Evolutionary conservation across 129 eudicot genomes (phyloP).

Genomic region (Ambrosia artemisiifolia): DNA sequence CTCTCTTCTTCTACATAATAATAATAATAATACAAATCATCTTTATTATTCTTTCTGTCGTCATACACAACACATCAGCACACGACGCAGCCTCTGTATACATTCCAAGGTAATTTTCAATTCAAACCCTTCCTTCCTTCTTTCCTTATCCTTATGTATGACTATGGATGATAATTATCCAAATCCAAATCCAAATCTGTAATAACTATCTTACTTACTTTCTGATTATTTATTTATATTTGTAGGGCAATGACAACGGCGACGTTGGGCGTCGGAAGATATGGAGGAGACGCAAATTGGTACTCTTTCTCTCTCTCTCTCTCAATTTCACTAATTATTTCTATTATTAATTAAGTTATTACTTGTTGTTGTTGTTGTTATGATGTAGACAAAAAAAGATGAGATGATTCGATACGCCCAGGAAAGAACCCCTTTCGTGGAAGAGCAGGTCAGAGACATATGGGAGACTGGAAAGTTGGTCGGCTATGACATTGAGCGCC

Average conservation of each 20-base stretch:
- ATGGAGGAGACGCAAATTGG: slow-evolving; percentile 91
- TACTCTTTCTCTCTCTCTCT: slow-evolving; percentile 24
- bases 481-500: slow-evolving; percentile 67
- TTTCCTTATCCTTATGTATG: too few relatives aligned
- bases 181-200: too few relatives aligned
- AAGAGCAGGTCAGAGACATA: slow-evolving; percentile 85
- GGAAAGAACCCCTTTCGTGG: slow-evolving; percentile 84
- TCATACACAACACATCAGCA: too few relatives aligned
- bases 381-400: slow-evolving; percentile 59
- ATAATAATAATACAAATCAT: too few relatives aligned
- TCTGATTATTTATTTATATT: not conserved
- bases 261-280: slow-evolving; percentile 45
- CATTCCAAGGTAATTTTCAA: too few relatives aligned
- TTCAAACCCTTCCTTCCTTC: too few relatives aligned
- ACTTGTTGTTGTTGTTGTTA: not conserved
- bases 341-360: not conserved
- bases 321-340: not conserved
- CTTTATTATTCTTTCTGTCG: too few relatives aligned
- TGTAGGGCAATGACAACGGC: slow-evolving; percentile 39
- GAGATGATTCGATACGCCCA: slow-evolving; percentile 41
- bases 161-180: too few relatives aligned
- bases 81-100: too few relatives aligned
- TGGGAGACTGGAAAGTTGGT: slow-evolving; percentile 74
- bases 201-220: too few relatives aligned
- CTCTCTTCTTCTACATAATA: too few relatives aligned